Percentiles rank a stretch among this genome's conserved stretches.
These are phyloP conservation scores for Schwanniomyces yamadae DNA, from an alignment of 805 yeast genomes.

Conservation along the genomic window DNA sequence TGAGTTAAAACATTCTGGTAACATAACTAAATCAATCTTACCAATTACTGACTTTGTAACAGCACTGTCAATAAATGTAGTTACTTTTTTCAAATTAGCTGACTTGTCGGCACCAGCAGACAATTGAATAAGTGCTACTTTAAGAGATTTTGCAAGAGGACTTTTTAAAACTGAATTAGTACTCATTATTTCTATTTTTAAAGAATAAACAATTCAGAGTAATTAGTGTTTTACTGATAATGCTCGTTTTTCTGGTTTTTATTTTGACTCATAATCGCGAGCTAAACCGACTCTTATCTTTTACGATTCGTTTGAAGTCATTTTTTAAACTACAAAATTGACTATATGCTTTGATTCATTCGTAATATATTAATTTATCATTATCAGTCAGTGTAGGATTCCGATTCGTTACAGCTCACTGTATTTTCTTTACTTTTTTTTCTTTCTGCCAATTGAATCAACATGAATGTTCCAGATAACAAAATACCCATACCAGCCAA, in stretches of 20 bases:
- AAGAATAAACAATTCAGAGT: too few relatives aligned
- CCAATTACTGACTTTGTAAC: slow-evolving; percentile 31
- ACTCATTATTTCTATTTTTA: slow-evolving; percentile 4
- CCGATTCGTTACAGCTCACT: too few relatives aligned
- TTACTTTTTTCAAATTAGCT: slow-evolving; percentile 71
- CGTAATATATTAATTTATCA: too few relatives aligned
- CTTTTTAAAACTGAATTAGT: slow-evolving; percentile 24
- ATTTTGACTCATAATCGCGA: too few relatives aligned
- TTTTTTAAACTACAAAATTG: too few relatives aligned
- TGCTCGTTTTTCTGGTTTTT: too few relatives aligned
- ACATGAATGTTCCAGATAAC: slow-evolving; percentile 16
- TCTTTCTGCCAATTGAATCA: slow-evolving; percentile 1
- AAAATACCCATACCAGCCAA: slow-evolving; percentile 31
- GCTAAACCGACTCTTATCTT: too few relatives aligned
- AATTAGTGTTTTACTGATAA: too few relatives aligned
- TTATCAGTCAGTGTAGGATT: too few relatives aligned
- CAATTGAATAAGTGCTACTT: slow-evolving; percentile 83
- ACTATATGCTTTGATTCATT: too few relatives aligned
- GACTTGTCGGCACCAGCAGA: slow-evolving; percentile 78
- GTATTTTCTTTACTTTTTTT: background rate
- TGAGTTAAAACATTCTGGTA: slow-evolving; percentile 96
- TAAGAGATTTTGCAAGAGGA: slow-evolving; percentile 56
- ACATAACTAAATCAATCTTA: slow-evolving; percentile 64
- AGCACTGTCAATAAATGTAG: slow-evolving; percentile 64
- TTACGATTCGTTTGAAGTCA: too few relatives aligned